These are phyloP conservation scores for Ambrosiella xylebori DNA, from an alignment of 2,329 filamentous ascomycete species.

Conservation along the genomic window DNA sequence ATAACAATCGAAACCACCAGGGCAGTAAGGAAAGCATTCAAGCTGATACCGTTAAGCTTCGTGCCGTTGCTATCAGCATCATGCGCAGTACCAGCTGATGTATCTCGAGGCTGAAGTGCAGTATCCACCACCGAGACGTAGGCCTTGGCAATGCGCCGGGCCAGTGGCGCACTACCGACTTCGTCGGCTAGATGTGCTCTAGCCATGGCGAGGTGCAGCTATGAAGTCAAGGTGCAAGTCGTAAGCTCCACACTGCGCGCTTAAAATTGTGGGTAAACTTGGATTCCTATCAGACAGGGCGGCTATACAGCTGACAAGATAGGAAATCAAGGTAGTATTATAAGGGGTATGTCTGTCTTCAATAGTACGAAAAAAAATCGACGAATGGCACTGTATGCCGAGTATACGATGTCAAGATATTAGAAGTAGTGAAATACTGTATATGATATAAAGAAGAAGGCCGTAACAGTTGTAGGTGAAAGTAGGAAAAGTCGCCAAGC, in stretches of 20 bases:
- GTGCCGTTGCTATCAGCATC: slow-evolving; percentile 4
- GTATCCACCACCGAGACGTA: slow-evolving; percentile 4
- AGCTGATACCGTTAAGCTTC: slow-evolving; percentile 25
- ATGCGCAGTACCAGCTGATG: slow-evolving; percentile 1
- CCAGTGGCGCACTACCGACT: background rate
- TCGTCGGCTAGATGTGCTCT: background rate
- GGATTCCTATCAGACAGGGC: background rate
- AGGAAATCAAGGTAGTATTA: background rate
- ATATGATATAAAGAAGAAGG: background rate
- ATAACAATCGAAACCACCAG: slow-evolving; percentile 43
- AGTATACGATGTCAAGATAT: background rate
- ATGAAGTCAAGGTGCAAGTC: background rate
- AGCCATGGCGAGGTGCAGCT: background rate
- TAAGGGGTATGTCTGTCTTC: background rate
- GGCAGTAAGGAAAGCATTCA: slow-evolving; percentile 46
- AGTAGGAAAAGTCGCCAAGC: background rate
- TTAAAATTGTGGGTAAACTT: background rate
- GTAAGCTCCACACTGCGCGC: background rate
- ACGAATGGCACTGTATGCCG: background rate
- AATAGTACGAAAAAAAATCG: background rate
- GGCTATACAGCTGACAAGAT: background rate
- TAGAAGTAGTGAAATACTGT: background rate
- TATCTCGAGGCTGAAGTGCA: slow-evolving; percentile 1
- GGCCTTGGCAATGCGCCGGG: background rate
- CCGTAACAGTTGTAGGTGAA: background rate